A percentile compares a stretch with the other conserved stretches of the same genome.
Evolutionary conservation across 352 stramenopile genomes (phyloP).

Genomic region (Phytophthora colocasiae): DNA sequence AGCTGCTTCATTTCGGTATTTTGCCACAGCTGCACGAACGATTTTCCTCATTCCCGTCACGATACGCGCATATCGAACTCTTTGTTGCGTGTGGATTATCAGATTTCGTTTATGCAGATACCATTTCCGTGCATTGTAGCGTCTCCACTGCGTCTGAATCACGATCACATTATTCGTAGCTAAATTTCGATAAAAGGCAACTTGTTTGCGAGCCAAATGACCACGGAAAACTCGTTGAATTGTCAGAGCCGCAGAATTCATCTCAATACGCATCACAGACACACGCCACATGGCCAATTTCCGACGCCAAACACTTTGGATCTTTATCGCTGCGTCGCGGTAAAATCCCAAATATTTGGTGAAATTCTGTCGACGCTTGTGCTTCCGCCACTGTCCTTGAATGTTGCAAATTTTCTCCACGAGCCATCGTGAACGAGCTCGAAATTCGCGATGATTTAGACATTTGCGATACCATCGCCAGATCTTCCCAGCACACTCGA

Average conservation of each 20-base stretch:
- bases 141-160: constrained; percentile 58
- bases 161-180: constrained; percentile 28
- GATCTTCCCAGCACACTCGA: constrained; percentile 33
- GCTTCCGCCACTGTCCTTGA: constrained; percentile 67
- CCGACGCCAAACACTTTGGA: constrained; percentile 58
- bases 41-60: constrained; percentile 40
- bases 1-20: constrained; percentile 42
- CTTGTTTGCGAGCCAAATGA: constrained; percentile 34
- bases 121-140: constrained; percentile 17
- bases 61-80: constrained; percentile 42
- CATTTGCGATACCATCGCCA: constrained; percentile 65
- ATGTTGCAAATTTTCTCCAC: constrained; percentile 59
- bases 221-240: constrained; percentile 61
- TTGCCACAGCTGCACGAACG: constrained; percentile 31
- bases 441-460: constrained; percentile 42
- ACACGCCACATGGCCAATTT: constrained; percentile 48
- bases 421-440: constrained; percentile 48
- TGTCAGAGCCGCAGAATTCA: constrained; percentile 37
- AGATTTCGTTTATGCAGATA: constrained; percentile 41
- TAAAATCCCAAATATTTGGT: constrained; percentile 50
- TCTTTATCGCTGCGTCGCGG: constrained; percentile 34
- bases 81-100: constrained; percentile 51
- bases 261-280: constrained; percentile 26
- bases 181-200: constrained; percentile 37
- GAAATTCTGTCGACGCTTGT: constrained; percentile 42